Base-by-base conservation (phyloP, 148 eudicot species). In the Cornus kousa region DNA sequence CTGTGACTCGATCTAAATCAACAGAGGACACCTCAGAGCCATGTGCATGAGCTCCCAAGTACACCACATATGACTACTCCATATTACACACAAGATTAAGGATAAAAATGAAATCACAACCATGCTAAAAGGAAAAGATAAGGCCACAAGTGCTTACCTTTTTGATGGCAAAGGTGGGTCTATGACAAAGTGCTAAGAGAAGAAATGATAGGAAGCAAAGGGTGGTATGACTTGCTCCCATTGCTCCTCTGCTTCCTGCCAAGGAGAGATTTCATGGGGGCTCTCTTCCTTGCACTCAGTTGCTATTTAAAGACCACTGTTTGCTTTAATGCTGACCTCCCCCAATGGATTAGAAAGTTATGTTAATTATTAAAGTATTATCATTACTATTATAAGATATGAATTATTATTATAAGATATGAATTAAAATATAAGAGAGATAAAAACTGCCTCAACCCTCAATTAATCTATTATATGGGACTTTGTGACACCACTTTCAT, bases 21-120 rank as follows among this genome's bases (percentile, higher is more conserved):
- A 31, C 64, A 16, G 78, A 78, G 23, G 90, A 74, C 11, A 73
- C 75, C 50, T 83, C 75, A 7, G n/a, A 35, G 33, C 89, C 91
- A 82, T 90, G 89, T 23, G 89, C 87, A 85, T 88, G 91, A 82
- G 77, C 93, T 82, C 98, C 98, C 83, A 93, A 78, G 81, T 95
- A 93, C 75, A 95, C 97, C 70, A 95, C 87, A 86, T 90, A 93
- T 16, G 92, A 82, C 93, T 89, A 76, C 68, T 57, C 40, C 64
- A 82, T 67, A 57, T 60, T 10, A 53, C 19, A 9, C 43, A 9
- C 48, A 53, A 66, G 7, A 79, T 35, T 46, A 23, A 7, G 43
- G 69, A 74, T 7, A 7, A 74, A 69, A 55, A 55, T 57, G 62
- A 57, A 62, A 62, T 62, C 7, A 70, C 16, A 33, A 35, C 60